These are phyloP conservation scores for Dictyostelium intermedium DNA, from an alignment of 78 protist genomes.

Conservation along the genomic window DNA sequence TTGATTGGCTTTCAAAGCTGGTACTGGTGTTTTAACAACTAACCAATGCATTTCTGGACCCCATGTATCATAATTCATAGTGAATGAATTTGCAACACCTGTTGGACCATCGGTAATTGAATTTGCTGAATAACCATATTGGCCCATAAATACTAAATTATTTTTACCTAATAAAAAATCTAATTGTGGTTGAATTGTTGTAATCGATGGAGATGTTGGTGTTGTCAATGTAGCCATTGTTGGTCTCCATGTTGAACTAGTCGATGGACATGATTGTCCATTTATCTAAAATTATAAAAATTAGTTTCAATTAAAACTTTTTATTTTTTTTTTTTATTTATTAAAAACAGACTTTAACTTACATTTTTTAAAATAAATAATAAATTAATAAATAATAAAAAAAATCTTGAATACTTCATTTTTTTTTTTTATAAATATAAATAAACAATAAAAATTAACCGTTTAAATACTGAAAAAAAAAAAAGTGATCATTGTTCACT, in stretches of 20 bases:
- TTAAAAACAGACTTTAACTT: no score
- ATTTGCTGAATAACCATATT: not conserved
- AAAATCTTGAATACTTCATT: not conserved
- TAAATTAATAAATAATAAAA: not conserved
- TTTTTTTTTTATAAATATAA: not conserved
- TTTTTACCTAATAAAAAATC: not conserved
- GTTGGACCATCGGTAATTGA: not conserved
- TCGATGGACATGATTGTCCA: constrained; percentile 15
- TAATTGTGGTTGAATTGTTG: not conserved
- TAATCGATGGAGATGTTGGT: constrained; percentile 22
- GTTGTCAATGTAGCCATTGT: not conserved
- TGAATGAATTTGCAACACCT: constrained; percentile 7
- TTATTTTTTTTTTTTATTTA: not conserved
- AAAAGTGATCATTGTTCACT: not conserved
- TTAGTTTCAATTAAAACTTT: no score
- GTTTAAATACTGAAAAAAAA: not conserved
- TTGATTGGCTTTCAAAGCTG: not conserved
- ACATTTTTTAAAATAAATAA: not conserved
- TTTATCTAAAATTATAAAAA: not conserved
- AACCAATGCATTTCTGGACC: not conserved
- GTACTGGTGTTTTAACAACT: not conserved
- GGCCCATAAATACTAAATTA: not conserved
- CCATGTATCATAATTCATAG: not conserved
- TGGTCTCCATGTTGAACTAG: constrained; percentile 27
- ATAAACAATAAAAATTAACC: not conserved